phyloP scores from a whole-genome alignment of 257 asterid genomes.

The Nicotiana undulata region DNA sequence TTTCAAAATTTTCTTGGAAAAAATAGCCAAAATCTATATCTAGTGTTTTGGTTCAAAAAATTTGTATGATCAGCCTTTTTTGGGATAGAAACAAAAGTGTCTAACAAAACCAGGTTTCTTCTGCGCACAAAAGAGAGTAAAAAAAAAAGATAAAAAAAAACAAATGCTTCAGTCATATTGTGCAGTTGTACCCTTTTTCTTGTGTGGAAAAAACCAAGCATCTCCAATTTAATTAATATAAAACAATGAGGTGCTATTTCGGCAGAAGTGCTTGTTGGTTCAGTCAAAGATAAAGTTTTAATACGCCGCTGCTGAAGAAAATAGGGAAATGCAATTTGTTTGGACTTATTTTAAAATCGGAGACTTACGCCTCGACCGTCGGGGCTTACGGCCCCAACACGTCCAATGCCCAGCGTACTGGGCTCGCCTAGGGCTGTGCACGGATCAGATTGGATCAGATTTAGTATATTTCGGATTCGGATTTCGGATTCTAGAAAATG shows the following conservation, averaged over 20 bases:
- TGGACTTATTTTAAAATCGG: not conserved
- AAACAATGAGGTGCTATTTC: not conserved
- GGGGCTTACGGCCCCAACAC: no score
- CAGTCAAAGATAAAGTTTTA: not conserved
- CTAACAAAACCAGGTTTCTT: not conserved
- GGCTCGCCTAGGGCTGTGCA: no score
- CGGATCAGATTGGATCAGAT: no score
- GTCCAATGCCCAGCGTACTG: no score
- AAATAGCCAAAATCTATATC: not conserved
- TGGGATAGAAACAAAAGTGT: not conserved
- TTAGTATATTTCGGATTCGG: no score
- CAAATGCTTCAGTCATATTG: not conserved
- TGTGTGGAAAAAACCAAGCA: not conserved
- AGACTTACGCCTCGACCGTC: no score
- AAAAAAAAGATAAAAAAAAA: not conserved
- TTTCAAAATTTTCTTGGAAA: no score
- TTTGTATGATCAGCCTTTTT: not conserved
- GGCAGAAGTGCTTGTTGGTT: not conserved
- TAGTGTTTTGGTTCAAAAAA: not conserved
- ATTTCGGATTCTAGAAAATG: no score
- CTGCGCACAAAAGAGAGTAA: not conserved
- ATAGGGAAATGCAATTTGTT: not conserved
- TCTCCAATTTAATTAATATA: no score
- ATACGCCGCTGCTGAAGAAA: not conserved
- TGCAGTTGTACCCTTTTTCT: not conserved